A percentile compares a stretch with the other conserved stretches of the same genome.
Evolutionary conservation across 305 asterid genomes (phyloP).

Genomic region (Lippia alba): DNA sequence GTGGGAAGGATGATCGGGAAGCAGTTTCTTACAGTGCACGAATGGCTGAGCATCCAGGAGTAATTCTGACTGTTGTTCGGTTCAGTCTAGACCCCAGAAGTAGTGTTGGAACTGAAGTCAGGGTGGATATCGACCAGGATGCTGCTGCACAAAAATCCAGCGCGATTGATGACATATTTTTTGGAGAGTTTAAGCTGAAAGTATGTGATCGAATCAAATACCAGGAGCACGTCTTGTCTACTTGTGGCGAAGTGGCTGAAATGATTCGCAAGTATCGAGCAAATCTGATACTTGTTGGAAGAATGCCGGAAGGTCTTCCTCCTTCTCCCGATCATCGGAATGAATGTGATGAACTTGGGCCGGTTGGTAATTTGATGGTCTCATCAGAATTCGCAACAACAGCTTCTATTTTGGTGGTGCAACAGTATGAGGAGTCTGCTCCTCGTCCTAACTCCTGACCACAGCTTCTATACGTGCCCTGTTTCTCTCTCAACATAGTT

Average conservation of each 20-base stretch:
- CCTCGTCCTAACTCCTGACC: too few species aligned
- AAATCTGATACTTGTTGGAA: neutral
- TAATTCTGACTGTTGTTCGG: neutral
- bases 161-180: neutral
- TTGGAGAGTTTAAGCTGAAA: neutral
- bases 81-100: neutral
- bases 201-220: neutral
- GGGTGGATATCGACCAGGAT: neutral
- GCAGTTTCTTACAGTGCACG: neutral
- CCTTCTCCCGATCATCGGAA: neutral
- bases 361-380: constrained; percentile 62
- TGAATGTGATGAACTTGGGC: constrained; percentile 43
- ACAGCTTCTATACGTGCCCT: too few species aligned
- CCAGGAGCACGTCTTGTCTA: neutral
- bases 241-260: neutral
- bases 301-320: neutral
- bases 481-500: too few species aligned
- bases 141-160: neutral
- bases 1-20: neutral
- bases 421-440: too few species aligned
- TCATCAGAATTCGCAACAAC: constrained; percentile 46
- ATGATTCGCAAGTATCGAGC: neutral
- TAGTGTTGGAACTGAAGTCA: neutral
- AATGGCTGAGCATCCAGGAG: neutral
- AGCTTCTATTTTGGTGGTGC: constrained; percentile 75